Base-by-base conservation (phyloP, 1,284 basidiomycete genomes). In the Pyrrhoderma lamaoense region DNA sequence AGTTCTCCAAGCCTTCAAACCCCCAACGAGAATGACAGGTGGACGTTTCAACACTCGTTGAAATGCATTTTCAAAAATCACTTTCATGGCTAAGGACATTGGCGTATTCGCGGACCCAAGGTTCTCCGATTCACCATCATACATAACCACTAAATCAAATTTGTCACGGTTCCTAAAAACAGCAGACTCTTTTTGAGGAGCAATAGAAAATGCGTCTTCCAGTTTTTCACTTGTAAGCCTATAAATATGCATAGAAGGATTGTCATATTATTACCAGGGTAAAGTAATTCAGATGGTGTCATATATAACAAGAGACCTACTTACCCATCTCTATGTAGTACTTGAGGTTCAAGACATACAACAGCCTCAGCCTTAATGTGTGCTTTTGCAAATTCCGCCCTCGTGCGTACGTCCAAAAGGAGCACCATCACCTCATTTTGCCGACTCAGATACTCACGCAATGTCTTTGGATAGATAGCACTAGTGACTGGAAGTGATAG, bases 61-160 rank as follows among this genome's bases (percentile, higher is more conserved):
- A 62, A 88, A 90, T 21, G 84, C 83, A 23, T 72, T 72, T 59
- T 87, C 85, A 65, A 79, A 84, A 39, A 95, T 88, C 3, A 84
- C 76, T 13, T 75, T 70, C 52, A 82, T 73, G 31, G 94, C 73
- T 9, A 72, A 65, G 1, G 76, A 73, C n/a, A 88, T 66, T 0
- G 85, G 76, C 0, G 76, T 73, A 2, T 70, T 66, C 13, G 65
- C 60, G 9, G 67, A 61, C 3, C 75, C 77, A 58, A 88, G 78
- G 1, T 69, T 67, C 23, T 74, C 73, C 1, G 91, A 93, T 3
- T 73, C 68, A 42, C 79, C 67, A 65, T 99, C 94, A 65, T 93
- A 93, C 2, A 98, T 70, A 8, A 89, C 89, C n/a, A 98, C 80
- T 13, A 96, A 68, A 59, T 98, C 93, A 65, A 89, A 96, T 59